Base-by-base conservation (phyloP, 768 basidiomycete species). In the Mycena maculata region DNA sequence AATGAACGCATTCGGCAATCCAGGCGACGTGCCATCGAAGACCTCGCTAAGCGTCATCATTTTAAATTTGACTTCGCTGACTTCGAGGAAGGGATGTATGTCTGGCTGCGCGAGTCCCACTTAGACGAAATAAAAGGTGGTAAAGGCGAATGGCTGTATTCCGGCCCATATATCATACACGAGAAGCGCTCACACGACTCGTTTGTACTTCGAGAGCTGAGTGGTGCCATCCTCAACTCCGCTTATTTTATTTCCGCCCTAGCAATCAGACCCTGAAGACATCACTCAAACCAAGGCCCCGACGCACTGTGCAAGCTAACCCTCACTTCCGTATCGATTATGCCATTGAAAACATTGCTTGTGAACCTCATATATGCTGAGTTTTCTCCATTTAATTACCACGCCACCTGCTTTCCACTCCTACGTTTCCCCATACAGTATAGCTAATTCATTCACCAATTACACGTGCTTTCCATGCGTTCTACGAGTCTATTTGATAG, bases 111-210 rank as follows among this genome's bases (percentile, higher is more conserved):
- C 18, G 75, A 80, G 62, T 77, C 79, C 0, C 70, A 73, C 66
- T 49, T 79, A 0, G 77, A 79, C 54, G 56, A 64, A 0, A 77
- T 76, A 58, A 73, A 74, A 15, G 78, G 78, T 1, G 73, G 76
- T 52, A 78, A 80, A 63, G 73, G 73, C 0, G 50, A 65, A 16
- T 73, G 73, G 47, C 50, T 72, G 0, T 80, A 77, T 75, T 68
- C 76, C 0, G 78, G 80, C 0, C 79, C 78, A 0, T 79, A 73
- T 33, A 74, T 79, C 12, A 72, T 79, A 25, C 72, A 74, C 52
- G 56, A 67, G 28, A 65, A 61, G 48, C 59, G 60, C 7, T 22
- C 36, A 22, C 47, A 67, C 33, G 60, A 60, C 12, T 48, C 69
- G 0, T 76, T 73, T 31, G 61, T 50, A 10, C 57, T 76, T 4